Percentiles rank a stretch among this genome's conserved stretches.
phyloP scores from a whole-genome alignment of 169 alveolate species.

The Plasmodium gaboni region DNA sequence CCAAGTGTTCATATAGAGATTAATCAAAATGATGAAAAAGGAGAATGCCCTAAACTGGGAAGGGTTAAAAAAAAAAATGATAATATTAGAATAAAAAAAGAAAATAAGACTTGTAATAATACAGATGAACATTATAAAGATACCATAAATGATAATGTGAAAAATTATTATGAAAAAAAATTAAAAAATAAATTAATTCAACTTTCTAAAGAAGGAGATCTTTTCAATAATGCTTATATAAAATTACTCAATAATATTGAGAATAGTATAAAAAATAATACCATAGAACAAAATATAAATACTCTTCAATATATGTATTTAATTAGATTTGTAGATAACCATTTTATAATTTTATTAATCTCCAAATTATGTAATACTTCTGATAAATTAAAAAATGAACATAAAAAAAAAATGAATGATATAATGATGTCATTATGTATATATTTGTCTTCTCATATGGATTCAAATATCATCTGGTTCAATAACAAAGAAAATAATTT shows the following conservation, averaged over 20 bases:
- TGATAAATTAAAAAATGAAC: slow-evolving; percentile 64
- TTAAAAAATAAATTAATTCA: slow-evolving; percentile 24
- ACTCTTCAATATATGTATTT: slow-evolving; percentile 49
- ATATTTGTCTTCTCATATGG: slow-evolving; percentile 39
- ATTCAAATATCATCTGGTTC: slow-evolving; percentile 6
- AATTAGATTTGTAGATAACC: slow-evolving; percentile 55
- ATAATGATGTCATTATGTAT: slow-evolving; percentile 25
- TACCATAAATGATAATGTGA: background rate
- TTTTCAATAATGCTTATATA: slow-evolving; percentile 65
- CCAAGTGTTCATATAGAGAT: slow-evolving; percentile 16
- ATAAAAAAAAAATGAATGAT: slow-evolving; percentile 59
- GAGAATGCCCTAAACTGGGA: background rate
- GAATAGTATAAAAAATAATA: slow-evolving; percentile 39
- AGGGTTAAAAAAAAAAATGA: background rate
- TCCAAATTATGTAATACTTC: slow-evolving; percentile 63
- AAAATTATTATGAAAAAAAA: background rate
- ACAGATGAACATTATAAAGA: background rate
- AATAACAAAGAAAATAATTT: background rate
- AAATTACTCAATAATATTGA: slow-evolving; percentile 60
- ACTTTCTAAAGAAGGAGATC: slow-evolving; percentile 40
- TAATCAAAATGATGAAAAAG: background rate
- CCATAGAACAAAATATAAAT: slow-evolving; percentile 55
- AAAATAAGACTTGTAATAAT: background rate
- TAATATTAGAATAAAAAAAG: background rate
- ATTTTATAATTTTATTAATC: slow-evolving; percentile 28